Evolutionary conservation across 2,329 filamentous ascomycete species (phyloP).

Genomic region (Trichothecium roseum): DNA sequence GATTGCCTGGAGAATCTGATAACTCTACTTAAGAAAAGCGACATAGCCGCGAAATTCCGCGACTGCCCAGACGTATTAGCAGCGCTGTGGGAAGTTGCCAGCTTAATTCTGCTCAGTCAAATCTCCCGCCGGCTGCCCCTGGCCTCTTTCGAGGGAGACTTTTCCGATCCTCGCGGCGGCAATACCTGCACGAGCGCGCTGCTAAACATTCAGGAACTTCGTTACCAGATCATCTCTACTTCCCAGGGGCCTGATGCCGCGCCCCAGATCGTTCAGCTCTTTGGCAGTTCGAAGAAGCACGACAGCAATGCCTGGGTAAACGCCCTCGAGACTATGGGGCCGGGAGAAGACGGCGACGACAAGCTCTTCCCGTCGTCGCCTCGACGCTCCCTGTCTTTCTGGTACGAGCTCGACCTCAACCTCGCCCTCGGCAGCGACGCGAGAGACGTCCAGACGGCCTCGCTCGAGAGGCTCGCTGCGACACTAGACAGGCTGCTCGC

Average conservation of each 20-base stretch:
- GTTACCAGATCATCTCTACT: slow-evolving; percentile 18
- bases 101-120: slow-evolving; percentile 25
- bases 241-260: too few relatives aligned
- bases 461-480: slow-evolving; percentile 35
- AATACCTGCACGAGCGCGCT: slow-evolving; percentile 21
- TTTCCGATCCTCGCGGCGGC: slow-evolving; percentile 6
- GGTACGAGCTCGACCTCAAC: slow-evolving; percentile 33
- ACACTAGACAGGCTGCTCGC: slow-evolving; percentile 30
- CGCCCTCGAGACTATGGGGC: slow-evolving; percentile 25
- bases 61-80: slow-evolving; percentile 31
- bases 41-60: slow-evolving; percentile 12
- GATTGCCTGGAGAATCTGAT: slow-evolving; percentile 19
- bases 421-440: slow-evolving; percentile 25
- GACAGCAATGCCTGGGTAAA: too few relatives aligned
- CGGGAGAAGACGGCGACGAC: slow-evolving; percentile 18
- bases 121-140: slow-evolving; percentile 9
- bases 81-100: slow-evolving; percentile 35
- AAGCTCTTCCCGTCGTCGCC: slow-evolving; percentile 8
- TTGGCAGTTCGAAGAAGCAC: background rate
- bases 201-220: slow-evolving; percentile 25
- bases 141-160: slow-evolving; percentile 8
- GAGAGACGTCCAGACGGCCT: slow-evolving; percentile 34
- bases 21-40: slow-evolving; percentile 16
- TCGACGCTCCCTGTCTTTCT: slow-evolving; percentile 14
- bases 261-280: too few relatives aligned